These are phyloP conservation scores for Quillaja saponaria DNA, from an alignment of 306 rosid genomes.

Conservation along the genomic window DNA sequence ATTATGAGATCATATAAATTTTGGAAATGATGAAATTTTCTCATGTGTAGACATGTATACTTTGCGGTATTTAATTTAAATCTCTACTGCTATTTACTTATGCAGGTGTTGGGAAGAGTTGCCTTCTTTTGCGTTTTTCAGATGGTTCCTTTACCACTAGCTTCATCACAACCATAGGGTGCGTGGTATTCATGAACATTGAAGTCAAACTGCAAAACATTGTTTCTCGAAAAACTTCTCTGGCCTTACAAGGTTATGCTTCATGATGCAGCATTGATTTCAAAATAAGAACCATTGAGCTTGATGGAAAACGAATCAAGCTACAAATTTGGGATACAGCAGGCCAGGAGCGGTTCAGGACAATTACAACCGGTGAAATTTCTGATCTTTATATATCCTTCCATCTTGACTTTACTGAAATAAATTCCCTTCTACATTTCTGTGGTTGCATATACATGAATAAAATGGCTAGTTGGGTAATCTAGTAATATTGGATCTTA, in stretches of 20 bases:
- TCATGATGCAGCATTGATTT: slow-evolving; percentile 81
- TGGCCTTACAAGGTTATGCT: slow-evolving; percentile 26
- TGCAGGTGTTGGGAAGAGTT: slow-evolving; percentile 99
- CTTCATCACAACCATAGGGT: slow-evolving; percentile 97
- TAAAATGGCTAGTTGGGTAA: too few species aligned
- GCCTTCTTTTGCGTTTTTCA: slow-evolving; percentile 93
- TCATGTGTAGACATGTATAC: background rate
- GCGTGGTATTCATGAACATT: slow-evolving; percentile 31
- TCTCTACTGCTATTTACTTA: slow-evolving; percentile 20
- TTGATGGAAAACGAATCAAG: slow-evolving; percentile 88
- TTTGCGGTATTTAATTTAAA: background rate
- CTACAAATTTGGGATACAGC: slow-evolving; percentile 99
- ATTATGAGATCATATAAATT: background rate
- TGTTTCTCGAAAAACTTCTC: slow-evolving; percentile 24
- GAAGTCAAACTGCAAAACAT: slow-evolving; percentile 6
- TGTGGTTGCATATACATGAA: too few species aligned
- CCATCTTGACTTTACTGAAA: slow-evolving; percentile 1
- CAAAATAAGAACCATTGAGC: slow-evolving; percentile 88
- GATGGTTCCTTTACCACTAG: slow-evolving; percentile 95
- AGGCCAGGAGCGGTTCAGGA: slow-evolving; percentile 95
- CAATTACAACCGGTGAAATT: slow-evolving; percentile 82
- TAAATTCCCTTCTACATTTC: too few species aligned
- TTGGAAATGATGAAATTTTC: background rate
- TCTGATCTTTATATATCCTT: slow-evolving; percentile 8
- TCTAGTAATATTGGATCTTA: too few species aligned